These are phyloP conservation scores for Infundibulicybe gibba DNA, from an alignment of 768 basidiomycete genomes.

Conservation along the genomic window DNA sequence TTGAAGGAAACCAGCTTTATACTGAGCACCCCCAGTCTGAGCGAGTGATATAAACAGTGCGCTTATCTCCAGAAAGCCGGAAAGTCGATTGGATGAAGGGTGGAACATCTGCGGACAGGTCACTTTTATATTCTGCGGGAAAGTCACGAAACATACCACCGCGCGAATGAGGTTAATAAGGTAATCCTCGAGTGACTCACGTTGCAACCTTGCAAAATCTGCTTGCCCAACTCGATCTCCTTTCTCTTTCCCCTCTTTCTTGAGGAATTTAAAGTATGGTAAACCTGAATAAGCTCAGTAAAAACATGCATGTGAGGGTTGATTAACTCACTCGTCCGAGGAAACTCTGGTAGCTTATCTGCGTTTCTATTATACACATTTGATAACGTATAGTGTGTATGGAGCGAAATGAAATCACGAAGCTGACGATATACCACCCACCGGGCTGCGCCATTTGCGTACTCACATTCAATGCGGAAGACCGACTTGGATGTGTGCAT, in stretches of 20 bases:
- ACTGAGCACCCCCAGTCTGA: slow-evolving; percentile 78
- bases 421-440: slow-evolving; percentile 97
- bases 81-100: slow-evolving; percentile 84
- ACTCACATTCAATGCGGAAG: slow-evolving; percentile 93
- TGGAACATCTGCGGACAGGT: slow-evolving; percentile 81
- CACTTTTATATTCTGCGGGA: background rate
- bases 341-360: slow-evolving; percentile 88
- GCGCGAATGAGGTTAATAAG: slow-evolving; percentile 83
- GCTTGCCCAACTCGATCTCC: slow-evolving; percentile 52
- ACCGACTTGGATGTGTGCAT: slow-evolving; percentile 73
- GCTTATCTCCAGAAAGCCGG: slow-evolving; percentile 89
- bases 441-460: slow-evolving; percentile 86
- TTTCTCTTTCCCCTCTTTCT: slow-evolving; percentile 53
- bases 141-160: slow-evolving; percentile 53
- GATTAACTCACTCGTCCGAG: slow-evolving; percentile 59
- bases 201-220: slow-evolving; percentile 79
- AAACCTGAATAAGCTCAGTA: slow-evolving; percentile 44
- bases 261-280: slow-evolving; percentile 88
- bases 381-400: slow-evolving; percentile 84
- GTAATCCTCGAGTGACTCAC: slow-evolving; percentile 84
- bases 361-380: slow-evolving; percentile 75
- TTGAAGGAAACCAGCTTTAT: slow-evolving; percentile 84
- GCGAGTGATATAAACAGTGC: slow-evolving; percentile 82
- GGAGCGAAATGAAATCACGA: slow-evolving; percentile 87
- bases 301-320: background rate